Percentiles rank a stretch among this genome's conserved stretches.
Conservation (phyloP, 2,329 filamentous ascomycete genomes). For the Sporothrix mexicana region DNA sequence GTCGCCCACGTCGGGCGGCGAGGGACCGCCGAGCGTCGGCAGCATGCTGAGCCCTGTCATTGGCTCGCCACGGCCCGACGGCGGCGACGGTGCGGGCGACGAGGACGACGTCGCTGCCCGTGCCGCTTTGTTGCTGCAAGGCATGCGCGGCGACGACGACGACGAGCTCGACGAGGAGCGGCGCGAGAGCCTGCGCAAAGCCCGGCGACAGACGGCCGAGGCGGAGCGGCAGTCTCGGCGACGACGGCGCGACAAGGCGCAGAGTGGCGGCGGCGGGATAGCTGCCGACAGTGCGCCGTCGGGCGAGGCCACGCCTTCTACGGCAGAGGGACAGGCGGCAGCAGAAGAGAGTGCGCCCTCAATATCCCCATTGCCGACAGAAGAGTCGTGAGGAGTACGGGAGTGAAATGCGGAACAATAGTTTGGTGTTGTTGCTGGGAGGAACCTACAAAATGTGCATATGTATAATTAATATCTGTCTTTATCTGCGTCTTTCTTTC, state of each 20-base stretch:
- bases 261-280: conserved; percentile 53
- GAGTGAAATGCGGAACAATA: no score
- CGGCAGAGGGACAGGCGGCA: not conserved
- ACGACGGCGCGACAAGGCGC: conserved; percentile 67
- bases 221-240: conserved; percentile 74
- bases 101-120: conserved; percentile 82
- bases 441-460: conserved; percentile 12
- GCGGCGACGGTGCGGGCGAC: conserved; percentile 76
- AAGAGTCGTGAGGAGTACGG: not conserved
- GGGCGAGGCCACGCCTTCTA: not conserved
- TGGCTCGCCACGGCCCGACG: conserved; percentile 50
- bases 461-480: conserved; percentile 23
- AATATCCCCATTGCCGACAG: not conserved
- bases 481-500: not conserved
- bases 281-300: not conserved
- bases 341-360: not conserved
- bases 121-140: conserved; percentile 82
- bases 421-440: not conserved
- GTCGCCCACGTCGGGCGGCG: conserved; percentile 43
- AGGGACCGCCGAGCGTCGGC: conserved; percentile 53
- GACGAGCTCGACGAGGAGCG: conserved; percentile 62
- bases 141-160: conserved; percentile 72
- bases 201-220: conserved; percentile 74
- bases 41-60: conserved; percentile 59
- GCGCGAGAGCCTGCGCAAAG: conserved; percentile 65